Evolutionary conservation across 148 eudicot species (phyloP), one percentile per base, ranked within the genome.

Genomic region (Persicaria maculosa): DNA sequence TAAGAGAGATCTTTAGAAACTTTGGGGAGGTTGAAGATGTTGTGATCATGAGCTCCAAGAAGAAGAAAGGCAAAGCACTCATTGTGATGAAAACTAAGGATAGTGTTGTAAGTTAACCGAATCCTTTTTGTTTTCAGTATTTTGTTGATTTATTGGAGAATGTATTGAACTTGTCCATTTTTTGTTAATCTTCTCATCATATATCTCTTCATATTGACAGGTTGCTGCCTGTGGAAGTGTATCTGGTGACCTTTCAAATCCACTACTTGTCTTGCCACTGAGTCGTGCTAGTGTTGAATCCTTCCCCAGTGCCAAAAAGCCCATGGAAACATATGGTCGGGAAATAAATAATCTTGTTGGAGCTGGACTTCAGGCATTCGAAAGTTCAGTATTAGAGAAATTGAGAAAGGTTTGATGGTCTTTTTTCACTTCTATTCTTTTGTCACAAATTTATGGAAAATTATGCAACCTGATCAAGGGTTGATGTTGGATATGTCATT

Each of bases 1-100:
- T 91, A 50, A 72, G 80, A 50, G 88, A 86, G 44, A 25, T 83
- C 72, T 87, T 91, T 79, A 64, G 74, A 58, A 69, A 83, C 74
- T 87, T 91, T 77, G 96, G 96, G 0, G 58, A 71, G 55, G 93
- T 91, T 57, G 93, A 88, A 68, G 93, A 91, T 80, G 88, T 91
- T 19, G 87, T 90, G 6, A 87, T 85, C 25, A 80, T 73, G 78
- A 84, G 86, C 69, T 69, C 84, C 31, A 89, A 86, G 79, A 88
- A 86, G 77, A 88, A 84, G 82, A 85, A 80, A 78, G 83, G 88
- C 15, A 84, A 86, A 10, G 96, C 93, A 0, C 76, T 88, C 52
- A 83, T 88, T 15, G 93, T 87, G 14, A 88, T 91, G 93, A 76
- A 77, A 11, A 81, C 88, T 3, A 85, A 87, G 72, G 93, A 91